A percentile compares a stretch with the other conserved stretches of the same genome.
phyloP scores from a whole-genome alignment of 2,329 filamentous ascomycete species.

The Ophiostoma fasciatum region DNA sequence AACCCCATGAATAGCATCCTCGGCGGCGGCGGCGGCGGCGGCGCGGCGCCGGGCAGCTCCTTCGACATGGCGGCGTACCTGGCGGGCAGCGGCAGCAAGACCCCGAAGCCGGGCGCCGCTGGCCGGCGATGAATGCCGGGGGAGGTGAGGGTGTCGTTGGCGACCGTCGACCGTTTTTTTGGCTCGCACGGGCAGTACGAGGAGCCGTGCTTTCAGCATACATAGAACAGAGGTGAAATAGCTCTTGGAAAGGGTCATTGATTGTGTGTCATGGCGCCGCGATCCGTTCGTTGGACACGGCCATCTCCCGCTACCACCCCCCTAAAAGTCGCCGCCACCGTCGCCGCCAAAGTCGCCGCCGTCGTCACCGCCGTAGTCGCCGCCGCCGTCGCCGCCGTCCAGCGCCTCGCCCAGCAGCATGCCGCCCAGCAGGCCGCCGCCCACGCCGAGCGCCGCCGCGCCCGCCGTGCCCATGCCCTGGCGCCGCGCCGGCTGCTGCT shows the following conservation, averaged over 20 bases:
- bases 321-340: constrained; percentile 25
- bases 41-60: constrained; percentile 28
- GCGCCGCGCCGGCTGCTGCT: constrained; percentile 23
- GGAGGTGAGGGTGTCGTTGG: too few species aligned
- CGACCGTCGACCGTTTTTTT: too few species aligned
- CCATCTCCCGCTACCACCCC: neutral
- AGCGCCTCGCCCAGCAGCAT: constrained; percentile 55
- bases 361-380: constrained; percentile 25
- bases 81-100: constrained; percentile 27
- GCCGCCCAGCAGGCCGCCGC: constrained; percentile 70
- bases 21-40: constrained; percentile 26
- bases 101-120: constrained; percentile 23
- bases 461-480: constrained; percentile 50
- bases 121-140: too few species aligned
- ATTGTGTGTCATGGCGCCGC: too few species aligned
- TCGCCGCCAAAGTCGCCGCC: constrained; percentile 20
- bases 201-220: too few species aligned
- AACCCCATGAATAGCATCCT: constrained; percentile 49
- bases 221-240: too few species aligned
- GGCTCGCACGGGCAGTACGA: too few species aligned
- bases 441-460: constrained; percentile 62
- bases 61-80: constrained; percentile 52
- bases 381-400: constrained; percentile 43
- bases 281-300: neutral
- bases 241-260: too few species aligned